Conservation (phyloP, 2,329 filamentous ascomycete species). For the Cordyceps fumosorosea region DNA sequence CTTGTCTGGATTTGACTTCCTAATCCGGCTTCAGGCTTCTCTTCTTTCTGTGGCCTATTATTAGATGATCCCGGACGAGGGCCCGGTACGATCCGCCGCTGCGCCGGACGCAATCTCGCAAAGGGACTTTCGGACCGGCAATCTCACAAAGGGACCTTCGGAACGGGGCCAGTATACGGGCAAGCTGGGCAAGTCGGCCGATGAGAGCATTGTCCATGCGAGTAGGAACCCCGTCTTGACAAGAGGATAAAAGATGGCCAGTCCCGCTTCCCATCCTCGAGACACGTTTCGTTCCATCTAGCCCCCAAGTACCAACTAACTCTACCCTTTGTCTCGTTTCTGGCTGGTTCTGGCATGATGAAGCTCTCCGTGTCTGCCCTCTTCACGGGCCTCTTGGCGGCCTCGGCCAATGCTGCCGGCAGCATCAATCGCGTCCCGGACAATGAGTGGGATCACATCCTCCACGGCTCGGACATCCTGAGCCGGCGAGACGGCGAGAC, state of each 20-base stretch:
- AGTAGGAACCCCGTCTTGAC: neutral
- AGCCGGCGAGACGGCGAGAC: slow-evolving; percentile 35
- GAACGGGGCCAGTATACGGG: neutral
- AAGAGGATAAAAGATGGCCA: neutral
- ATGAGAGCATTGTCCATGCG: neutral
- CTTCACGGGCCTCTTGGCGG: slow-evolving; percentile 3
- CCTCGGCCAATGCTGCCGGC: slow-evolving; percentile 65
- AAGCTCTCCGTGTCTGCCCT: slow-evolving; percentile 10
- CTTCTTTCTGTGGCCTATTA: neutral
- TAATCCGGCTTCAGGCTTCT: neutral
- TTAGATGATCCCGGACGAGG: neutral
- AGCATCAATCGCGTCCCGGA: slow-evolving; percentile 73
- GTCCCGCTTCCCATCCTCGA: neutral
- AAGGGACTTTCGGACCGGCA: neutral
- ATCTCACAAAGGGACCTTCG: neutral
- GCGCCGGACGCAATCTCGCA: neutral
- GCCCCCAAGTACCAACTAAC: neutral
- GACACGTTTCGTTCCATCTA: neutral
- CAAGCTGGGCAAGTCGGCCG: neutral
- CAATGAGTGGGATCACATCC: slow-evolving; percentile 82
- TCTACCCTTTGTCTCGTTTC: neutral
- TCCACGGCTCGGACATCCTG: slow-evolving; percentile 80
- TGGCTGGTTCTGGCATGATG: neutral
- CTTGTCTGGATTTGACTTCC: neutral
- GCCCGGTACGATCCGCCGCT: neutral